These are phyloP conservation scores for Bonia amplexicaulis DNA, from an alignment of 176 grass and related monocot species.

Conservation along the genomic window DNA sequence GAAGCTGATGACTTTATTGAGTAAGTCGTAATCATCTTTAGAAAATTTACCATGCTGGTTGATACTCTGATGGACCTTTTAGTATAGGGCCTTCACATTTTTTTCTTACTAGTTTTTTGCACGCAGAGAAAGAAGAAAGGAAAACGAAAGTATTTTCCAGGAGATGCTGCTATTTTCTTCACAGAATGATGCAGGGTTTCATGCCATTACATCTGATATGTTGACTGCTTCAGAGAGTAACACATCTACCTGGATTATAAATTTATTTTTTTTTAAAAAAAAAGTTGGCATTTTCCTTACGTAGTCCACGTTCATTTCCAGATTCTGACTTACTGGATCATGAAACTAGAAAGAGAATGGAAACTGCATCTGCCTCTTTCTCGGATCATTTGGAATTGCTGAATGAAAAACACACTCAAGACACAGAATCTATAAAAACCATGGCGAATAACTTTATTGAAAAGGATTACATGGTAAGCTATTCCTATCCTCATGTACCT, in stretches of 20 bases:
- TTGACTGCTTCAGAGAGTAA: conserved; percentile 55
- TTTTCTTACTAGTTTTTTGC: conserved; percentile 8
- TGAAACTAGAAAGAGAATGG: conserved; percentile 33
- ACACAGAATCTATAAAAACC: conserved; percentile 39
- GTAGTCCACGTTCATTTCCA: conserved; percentile 22
- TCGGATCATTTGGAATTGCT: conserved; percentile 38
- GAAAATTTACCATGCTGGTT: neutral
- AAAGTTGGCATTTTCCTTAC: neutral
- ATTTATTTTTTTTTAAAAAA: neutral
- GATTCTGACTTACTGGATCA: conserved; percentile 47
- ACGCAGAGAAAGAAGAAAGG: conserved; percentile 50
- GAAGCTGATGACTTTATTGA: conserved; percentile 45
- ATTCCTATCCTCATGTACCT: neutral
- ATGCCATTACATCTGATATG: conserved; percentile 42
- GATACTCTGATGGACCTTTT: neutral
- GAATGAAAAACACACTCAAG: conserved; percentile 38
- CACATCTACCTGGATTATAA: conserved; percentile 2
- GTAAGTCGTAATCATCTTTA: conserved; percentile 44
- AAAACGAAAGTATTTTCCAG: conserved; percentile 47
- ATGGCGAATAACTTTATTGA: conserved; percentile 42
- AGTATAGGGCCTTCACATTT: conserved; percentile 1
- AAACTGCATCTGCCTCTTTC: conserved; percentile 20
- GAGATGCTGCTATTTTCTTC: conserved; percentile 37
- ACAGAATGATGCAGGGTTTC: conserved; percentile 44
- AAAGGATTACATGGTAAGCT: conserved; percentile 64